phyloP scores from a whole-genome alignment of 768 basidiomycete species.

The Phaffia tasmanica region DNA sequence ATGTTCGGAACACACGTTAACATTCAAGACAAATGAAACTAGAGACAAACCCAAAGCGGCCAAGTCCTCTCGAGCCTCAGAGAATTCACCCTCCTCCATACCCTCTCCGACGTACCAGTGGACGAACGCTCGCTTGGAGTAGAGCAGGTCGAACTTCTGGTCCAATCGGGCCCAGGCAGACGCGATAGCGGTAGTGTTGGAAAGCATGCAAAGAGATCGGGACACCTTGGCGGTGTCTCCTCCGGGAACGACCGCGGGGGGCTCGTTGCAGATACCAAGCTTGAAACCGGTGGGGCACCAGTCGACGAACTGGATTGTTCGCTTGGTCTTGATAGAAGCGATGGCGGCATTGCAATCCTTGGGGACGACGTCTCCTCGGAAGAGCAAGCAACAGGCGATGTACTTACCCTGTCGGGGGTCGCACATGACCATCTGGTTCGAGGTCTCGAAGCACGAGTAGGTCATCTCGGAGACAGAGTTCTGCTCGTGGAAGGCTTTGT shows the following conservation, averaged over 20 bases:
- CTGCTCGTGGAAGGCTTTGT: slow-evolving; percentile 91
- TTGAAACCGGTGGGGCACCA: slow-evolving; percentile 73
- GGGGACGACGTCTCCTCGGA: slow-evolving; percentile 92
- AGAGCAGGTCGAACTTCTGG: slow-evolving; percentile 96
- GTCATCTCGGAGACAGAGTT: slow-evolving; percentile 98
- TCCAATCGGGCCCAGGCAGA: slow-evolving; percentile 87
- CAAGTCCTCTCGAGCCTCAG: slow-evolving; percentile 62
- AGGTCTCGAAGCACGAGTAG: slow-evolving; percentile 90
- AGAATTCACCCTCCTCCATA: slow-evolving; percentile 99
- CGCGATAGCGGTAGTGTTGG: slow-evolving; percentile 79
- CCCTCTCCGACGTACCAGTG: slow-evolving; percentile 45
- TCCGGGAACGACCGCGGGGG: slow-evolving; percentile 78
- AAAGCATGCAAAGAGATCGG: slow-evolving; percentile 94
- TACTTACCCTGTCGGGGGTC: slow-evolving; percentile 98
- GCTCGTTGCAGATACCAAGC: slow-evolving; percentile 91
- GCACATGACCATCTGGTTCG: slow-evolving; percentile 94
- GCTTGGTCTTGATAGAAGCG: slow-evolving; percentile 89
- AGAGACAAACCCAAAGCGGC: slow-evolving; percentile 62
- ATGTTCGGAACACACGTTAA: slow-evolving; percentile 54
- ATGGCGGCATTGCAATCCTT: slow-evolving; percentile 92
- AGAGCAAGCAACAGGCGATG: slow-evolving; percentile 83
- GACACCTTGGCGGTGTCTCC: slow-evolving; percentile 91
- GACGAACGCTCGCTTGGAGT: slow-evolving; percentile 55
- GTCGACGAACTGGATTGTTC: slow-evolving; percentile 45
- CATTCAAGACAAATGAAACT: too few relatives aligned